phyloP scores from a whole-genome alignment of 1,284 basidiomycete genomes.

The Ceratobasidium sp. region DNA sequence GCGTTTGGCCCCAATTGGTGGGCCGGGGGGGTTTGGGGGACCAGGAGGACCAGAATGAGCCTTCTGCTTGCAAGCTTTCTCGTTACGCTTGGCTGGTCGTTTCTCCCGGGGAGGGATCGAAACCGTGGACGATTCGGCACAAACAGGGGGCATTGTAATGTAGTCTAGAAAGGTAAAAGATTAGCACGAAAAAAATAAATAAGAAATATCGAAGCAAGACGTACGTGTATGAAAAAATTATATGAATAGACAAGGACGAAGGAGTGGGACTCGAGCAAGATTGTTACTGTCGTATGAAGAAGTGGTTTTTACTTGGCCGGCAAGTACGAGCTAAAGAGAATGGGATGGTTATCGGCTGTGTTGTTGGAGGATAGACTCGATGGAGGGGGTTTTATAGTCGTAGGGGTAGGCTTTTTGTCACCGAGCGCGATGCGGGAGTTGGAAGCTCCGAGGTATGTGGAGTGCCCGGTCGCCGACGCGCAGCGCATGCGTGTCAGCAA shows the following conservation, averaged over 20 bases:
- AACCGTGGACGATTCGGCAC: not conserved
- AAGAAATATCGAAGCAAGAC: not conserved
- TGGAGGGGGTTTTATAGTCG: too few species aligned
- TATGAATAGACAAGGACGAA: too few species aligned
- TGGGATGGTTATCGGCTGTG: too few species aligned
- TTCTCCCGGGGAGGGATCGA: constrained; percentile 8
- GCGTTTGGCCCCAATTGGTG: too few species aligned
- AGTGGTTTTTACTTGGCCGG: not conserved
- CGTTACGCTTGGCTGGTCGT: not conserved
- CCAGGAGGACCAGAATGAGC: not conserved
- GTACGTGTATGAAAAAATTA: not conserved
- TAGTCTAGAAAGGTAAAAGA: not conserved
- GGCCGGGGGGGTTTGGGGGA: not conserved
- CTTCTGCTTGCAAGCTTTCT: not conserved
- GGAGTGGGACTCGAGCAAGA: too few species aligned
- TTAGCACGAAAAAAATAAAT: not conserved
- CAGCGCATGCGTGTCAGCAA: too few species aligned
- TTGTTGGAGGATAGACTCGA: too few species aligned
- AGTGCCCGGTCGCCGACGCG: too few species aligned
- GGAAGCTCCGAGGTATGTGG: too few species aligned
- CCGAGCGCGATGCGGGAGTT: too few species aligned
- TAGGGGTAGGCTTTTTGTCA: too few species aligned
- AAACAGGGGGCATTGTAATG: not conserved
- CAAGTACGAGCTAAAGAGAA: not conserved
- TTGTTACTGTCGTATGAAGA: not conserved